A percentile compares a stretch with the other conserved stretches of the same genome.
Evolutionary conservation across 345 rosid genomes (phyloP).

Genomic region (Melastoma malabathricum): DNA sequence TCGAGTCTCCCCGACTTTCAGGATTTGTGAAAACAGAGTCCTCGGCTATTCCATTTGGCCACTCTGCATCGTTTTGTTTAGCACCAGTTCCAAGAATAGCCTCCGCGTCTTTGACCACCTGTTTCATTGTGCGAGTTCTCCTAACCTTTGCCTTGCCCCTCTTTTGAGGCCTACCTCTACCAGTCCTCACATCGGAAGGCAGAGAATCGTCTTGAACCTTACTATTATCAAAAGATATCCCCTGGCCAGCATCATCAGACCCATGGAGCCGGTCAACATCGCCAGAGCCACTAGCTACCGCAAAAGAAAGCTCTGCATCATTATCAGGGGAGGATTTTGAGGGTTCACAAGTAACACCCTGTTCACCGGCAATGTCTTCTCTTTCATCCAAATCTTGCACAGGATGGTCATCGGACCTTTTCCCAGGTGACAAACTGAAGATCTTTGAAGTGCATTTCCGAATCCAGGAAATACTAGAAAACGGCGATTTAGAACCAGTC

Average conservation of each 20-base stretch:
- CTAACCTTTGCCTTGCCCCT: constrained; percentile 41
- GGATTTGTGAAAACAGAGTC: constrained; percentile 33
- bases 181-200: constrained; percentile 33
- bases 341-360: constrained; percentile 19
- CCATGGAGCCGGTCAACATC: constrained; percentile 34
- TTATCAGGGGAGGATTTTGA: constrained; percentile 20
- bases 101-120: constrained; percentile 64
- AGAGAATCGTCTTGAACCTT: constrained; percentile 33
- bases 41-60: constrained; percentile 28
- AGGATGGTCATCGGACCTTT: constrained; percentile 32
- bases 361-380: constrained; percentile 14
- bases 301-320: constrained; percentile 33
- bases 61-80: constrained; percentile 28
- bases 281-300: constrained; percentile 20
- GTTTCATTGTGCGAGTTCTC: constrained; percentile 68
- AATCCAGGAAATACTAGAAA: constrained; percentile 54
- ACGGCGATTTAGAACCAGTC: constrained; percentile 31
- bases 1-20: constrained; percentile 45
- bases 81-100: constrained; percentile 49
- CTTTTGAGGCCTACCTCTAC: constrained; percentile 22
- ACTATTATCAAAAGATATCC: constrained; percentile 26
- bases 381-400: constrained; percentile 20
- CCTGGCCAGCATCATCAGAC: constrained; percentile 32
- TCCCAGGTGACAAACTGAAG: constrained; percentile 58
- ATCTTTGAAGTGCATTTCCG: constrained; percentile 76